Evolutionary conservation across 306 rosid genomes (phyloP).

Genomic region (Acacia acuminata): DNA sequence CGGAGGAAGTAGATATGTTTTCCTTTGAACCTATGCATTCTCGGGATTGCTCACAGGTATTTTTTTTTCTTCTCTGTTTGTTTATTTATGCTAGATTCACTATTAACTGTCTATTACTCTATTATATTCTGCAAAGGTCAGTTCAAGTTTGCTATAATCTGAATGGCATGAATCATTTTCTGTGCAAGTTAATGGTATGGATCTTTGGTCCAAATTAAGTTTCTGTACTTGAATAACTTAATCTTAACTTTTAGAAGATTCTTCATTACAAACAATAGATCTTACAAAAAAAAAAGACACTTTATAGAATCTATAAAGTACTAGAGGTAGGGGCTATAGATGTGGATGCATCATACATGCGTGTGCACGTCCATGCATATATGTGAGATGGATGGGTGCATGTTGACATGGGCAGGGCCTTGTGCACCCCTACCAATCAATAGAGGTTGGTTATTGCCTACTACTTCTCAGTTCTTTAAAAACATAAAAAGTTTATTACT

Average conservation of each 20-base stretch:
- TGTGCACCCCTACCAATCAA: neutral
- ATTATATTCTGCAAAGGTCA: neutral
- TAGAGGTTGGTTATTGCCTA: neutral
- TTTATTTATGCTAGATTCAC: constrained; percentile 2
- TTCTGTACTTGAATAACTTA: neutral
- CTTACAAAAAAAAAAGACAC: neutral
- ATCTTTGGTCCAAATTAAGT: neutral
- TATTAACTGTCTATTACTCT: neutral
- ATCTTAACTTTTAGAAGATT: neutral
- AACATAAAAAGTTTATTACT: neutral
- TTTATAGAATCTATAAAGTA: neutral
- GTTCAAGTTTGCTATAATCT: neutral
- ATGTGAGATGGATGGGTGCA: neutral
- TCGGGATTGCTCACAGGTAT: constrained; percentile 88
- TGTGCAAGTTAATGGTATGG: neutral
- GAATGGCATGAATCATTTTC: neutral
- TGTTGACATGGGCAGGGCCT: neutral
- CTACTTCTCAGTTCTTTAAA: neutral
- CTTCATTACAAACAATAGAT: neutral
- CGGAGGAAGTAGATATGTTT: constrained; percentile 66
- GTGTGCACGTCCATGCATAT: neutral
- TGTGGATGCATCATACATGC: neutral
- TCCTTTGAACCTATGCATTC: constrained; percentile 90
- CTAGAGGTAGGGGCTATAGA: neutral
- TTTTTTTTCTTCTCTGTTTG: neutral